These are phyloP conservation scores for Eimeria praecox DNA, from an alignment of 169 alveolate genomes.

Conservation along the genomic window DNA sequence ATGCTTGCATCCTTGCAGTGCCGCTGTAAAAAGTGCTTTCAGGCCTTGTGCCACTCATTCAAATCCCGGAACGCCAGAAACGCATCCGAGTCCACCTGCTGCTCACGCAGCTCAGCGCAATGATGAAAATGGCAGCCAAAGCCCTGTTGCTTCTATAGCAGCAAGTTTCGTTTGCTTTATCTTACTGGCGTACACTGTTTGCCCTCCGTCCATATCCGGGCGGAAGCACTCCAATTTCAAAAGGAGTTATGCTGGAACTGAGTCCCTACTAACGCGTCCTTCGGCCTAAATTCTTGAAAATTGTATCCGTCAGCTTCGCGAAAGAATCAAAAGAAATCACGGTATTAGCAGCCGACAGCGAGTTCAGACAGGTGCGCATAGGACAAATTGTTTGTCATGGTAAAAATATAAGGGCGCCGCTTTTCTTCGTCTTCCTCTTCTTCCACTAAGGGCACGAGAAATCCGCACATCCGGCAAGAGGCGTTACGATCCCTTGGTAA, in stretches of 20 bases:
- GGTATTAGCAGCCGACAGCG: too few relatives aligned
- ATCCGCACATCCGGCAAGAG: background rate
- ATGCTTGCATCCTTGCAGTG: background rate
- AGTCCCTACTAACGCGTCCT: background rate
- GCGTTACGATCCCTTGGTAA: background rate
- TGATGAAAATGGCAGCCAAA: background rate
- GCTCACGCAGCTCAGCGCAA: background rate
- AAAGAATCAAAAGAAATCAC: background rate
- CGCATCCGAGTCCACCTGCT: background rate
- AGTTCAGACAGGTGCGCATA: background rate
- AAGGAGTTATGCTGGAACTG: background rate
- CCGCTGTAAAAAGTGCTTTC: background rate
- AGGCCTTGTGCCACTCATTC: background rate
- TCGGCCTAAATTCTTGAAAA: too few relatives aligned
- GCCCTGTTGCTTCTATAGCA: too few relatives aligned
- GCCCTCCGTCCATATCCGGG: background rate
- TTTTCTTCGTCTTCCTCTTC: too few relatives aligned
- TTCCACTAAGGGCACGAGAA: background rate
- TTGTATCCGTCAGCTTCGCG: background rate
- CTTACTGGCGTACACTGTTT: background rate
- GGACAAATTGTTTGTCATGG: background rate
- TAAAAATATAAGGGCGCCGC: too few relatives aligned
- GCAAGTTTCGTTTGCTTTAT: background rate
- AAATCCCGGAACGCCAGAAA: background rate
- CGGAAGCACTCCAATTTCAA: background rate